These are phyloP conservation scores for Amanita thiersii DNA, from an alignment of 768 basidiomycete species.

Conservation along the genomic window DNA sequence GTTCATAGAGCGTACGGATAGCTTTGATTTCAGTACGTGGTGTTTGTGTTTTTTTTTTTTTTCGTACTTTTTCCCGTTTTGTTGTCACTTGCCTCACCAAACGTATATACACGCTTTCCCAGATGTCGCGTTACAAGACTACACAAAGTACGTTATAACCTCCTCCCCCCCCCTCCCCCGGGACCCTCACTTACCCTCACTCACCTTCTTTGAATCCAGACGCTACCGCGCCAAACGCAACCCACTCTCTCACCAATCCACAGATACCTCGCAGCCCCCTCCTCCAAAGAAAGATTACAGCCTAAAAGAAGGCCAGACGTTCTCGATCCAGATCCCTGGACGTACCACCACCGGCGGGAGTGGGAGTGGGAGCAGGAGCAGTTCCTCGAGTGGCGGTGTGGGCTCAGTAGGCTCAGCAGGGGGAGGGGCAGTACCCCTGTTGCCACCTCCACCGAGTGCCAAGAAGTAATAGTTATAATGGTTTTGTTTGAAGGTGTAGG, in stretches of 20 bases:
- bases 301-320: constrained; percentile 91
- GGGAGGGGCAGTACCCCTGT: constrained; percentile 50
- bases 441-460: constrained; percentile 77
- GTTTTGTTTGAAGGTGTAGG: no score
- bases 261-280: constrained; percentile 55
- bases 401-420: constrained; percentile 17
- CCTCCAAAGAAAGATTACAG: constrained; percentile 92
- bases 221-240: constrained; percentile 59
- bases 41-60: background rate
- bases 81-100: no score
- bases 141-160: constrained; percentile 52
- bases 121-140: constrained; percentile 86
- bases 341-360: constrained; percentile 35
- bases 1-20: constrained; percentile 80
- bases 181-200: background rate
- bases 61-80: constrained; percentile 10
- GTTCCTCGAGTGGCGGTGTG: constrained; percentile 15
- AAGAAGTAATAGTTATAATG: constrained; percentile 40
- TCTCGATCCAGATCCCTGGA: constrained; percentile 88
- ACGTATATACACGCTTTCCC: no score
- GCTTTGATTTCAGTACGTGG: constrained; percentile 84
- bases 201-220: constrained; percentile 31
- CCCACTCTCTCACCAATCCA: constrained; percentile 32
- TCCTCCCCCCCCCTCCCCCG: constrained; percentile 7
- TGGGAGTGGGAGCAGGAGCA: constrained; percentile 27